Evolutionary conservation across 1,139 yeast species (phyloP).

Genomic region (Debaryomycetaceae sp.): DNA sequence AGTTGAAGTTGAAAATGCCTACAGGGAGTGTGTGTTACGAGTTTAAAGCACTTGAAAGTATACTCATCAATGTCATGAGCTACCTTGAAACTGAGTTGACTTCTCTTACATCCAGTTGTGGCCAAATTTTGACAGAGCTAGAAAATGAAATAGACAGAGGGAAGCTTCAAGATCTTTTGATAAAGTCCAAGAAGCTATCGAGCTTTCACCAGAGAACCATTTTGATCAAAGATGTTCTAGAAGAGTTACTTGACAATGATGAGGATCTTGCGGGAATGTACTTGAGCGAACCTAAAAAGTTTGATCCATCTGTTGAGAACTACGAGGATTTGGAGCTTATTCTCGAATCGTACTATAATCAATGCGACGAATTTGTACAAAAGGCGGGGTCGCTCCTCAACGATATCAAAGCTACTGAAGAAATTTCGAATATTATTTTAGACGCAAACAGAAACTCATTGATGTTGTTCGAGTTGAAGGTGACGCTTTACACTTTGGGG

Average conservation of each 20-base stretch:
- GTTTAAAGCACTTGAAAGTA: conserved; percentile 84
- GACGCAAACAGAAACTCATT: conserved; percentile 94
- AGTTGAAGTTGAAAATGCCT: conserved; percentile 63
- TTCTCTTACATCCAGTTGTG: conserved; percentile 68
- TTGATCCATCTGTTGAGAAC: conserved; percentile 23
- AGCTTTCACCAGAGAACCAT: conserved; percentile 83
- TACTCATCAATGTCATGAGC: conserved; percentile 78
- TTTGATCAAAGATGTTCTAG: conserved; percentile 78
- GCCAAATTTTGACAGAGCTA: conserved; percentile 72
- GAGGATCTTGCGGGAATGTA: conserved; percentile 88
- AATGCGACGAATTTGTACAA: conserved; percentile 95
- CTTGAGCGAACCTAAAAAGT: conserved; percentile 44
- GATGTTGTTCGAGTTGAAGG: conserved; percentile 82
- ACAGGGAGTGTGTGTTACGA: conserved; percentile 55
- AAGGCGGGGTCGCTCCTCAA: conserved; percentile 79
- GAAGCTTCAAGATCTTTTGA: conserved; percentile 72
- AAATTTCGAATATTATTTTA: conserved; percentile 87
- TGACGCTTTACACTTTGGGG: conserved; percentile 83
- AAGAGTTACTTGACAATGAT: conserved; percentile 82
- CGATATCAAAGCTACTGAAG: conserved; percentile 92
- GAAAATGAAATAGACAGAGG: conserved; percentile 85
- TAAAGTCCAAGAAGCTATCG: conserved; percentile 75
- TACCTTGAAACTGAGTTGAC: conserved; percentile 83
- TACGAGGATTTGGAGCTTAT: conserved; percentile 84
- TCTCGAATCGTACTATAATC: conserved; percentile 88